Base-by-base conservation (phyloP, 2,329 filamentous ascomycete species). In the Exophiala viscosa region DNA sequence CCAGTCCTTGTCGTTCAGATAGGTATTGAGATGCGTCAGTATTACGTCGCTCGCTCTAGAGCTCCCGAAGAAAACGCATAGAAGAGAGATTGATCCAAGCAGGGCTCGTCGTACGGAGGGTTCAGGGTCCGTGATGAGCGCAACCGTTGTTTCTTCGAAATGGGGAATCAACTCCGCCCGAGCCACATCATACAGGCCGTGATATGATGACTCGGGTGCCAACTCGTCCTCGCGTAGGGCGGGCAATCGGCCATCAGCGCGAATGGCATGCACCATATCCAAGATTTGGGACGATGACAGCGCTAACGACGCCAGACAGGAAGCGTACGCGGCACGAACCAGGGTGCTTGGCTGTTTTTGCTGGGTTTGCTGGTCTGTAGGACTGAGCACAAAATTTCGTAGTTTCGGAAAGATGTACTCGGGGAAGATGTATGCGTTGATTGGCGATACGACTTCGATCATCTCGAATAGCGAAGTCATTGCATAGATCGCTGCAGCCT, bases 1-100 rank as follows among this genome's bases (percentile, higher is more conserved):
- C 93, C 93, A 99, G 67, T 99, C 91, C 38, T 87, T 84, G 64
- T 97, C 93, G 61, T 99, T 99, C 7, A 99, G 74, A 64, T 99
- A 99, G 0, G 93, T 99, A 66, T 97, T 97, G 23, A 99, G 76
- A 71, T 99, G 93, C 31, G 90, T 95, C 17, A 99, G 75, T 13
- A 99, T 85, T n/a, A 99, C 89, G 66, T 99, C 93, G 67, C 95
- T 96, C 1, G 92, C 87, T 65, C 90, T 87, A n/a, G 85, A 81
- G 55, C 88, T 91, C 2, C 90, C 90, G 61, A 99, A 97, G 70
- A 99, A 97, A 60, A 96, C 84, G 67, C 93, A 99, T 1, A 99
- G 77, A 57, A 90, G 88, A 0, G 91, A 87, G 0, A 99, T 91
- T 6, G 93, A 97, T 7, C 87, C 87, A 40, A 99, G 75, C 65